Percentiles rank a stretch among this genome's conserved stretches.
phyloP scores from a whole-genome alignment of 2,329 filamentous ascomycete species.

The Hypomyces rosellus region DNA sequence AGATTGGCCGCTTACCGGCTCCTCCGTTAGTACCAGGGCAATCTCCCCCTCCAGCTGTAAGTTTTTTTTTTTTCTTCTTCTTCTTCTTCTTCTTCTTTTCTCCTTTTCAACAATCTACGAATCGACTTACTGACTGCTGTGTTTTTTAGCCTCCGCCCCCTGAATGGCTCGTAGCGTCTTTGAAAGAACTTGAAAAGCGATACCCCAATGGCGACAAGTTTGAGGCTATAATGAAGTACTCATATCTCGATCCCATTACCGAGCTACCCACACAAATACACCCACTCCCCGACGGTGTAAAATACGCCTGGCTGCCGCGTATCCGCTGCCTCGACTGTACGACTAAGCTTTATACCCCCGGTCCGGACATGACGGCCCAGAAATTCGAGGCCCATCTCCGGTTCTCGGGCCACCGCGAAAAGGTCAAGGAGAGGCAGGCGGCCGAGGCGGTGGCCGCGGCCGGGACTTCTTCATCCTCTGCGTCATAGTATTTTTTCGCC shows the following conservation, averaged over 20 bases:
- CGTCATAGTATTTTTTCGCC: neutral
- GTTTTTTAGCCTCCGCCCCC: constrained; percentile 69
- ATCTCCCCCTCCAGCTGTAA: constrained; percentile 54
- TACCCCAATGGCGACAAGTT: constrained; percentile 76
- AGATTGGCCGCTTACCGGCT: constrained; percentile 63
- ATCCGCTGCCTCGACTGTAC: constrained; percentile 91
- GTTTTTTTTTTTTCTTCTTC: no score
- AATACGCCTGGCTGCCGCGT: constrained; percentile 78
- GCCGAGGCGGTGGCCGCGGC: constrained; percentile 17
- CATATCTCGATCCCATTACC: constrained; percentile 67
- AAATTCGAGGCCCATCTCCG: constrained; percentile 92
- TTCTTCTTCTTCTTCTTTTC: neutral
- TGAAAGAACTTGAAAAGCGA: constrained; percentile 61
- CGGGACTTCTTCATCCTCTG: constrained; percentile 3
- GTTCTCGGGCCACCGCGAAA: constrained; percentile 72
- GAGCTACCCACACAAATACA: constrained; percentile 56
- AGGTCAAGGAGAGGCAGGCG: constrained; percentile 41
- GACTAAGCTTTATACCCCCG: constrained; percentile 87
- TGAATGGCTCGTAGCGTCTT: constrained; percentile 71
- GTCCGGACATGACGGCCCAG: constrained; percentile 73
- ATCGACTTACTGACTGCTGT: constrained; percentile 13
- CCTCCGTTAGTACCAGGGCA: constrained; percentile 54
- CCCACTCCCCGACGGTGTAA: constrained; percentile 55
- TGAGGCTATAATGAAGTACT: constrained; percentile 87
- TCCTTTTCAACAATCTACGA: neutral